A percentile compares a stretch with the other conserved stretches of the same genome.
phyloP scores from a whole-genome alignment of 2,329 filamentous ascomycete species.

The Stenocarpella maydis region DNA sequence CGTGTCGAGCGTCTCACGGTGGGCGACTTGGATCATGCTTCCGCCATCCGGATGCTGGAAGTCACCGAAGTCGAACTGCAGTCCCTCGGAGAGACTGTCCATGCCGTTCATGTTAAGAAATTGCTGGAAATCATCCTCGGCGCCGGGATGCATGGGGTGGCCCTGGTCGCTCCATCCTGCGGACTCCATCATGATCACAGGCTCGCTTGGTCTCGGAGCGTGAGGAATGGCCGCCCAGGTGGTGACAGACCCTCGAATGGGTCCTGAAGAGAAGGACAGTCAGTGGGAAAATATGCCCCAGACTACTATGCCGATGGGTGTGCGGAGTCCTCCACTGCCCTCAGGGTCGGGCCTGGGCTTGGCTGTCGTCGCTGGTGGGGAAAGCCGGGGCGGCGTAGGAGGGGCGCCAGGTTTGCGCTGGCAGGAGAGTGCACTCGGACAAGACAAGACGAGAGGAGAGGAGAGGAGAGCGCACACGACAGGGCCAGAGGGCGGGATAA shows the following conservation, averaged over 20 bases:
- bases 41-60: conserved; percentile 54
- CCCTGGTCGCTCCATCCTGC: conserved; percentile 65
- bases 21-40: conserved; percentile 49
- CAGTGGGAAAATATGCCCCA: background rate
- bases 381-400: background rate
- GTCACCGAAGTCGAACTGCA: conserved; percentile 68
- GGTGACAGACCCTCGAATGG: background rate
- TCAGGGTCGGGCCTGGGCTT: background rate
- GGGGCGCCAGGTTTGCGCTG: background rate
- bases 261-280: background rate
- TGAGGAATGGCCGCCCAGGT: background rate
- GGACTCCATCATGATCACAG: conserved; percentile 59
- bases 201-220: background rate
- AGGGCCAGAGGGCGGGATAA: background rate
- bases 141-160: conserved; percentile 57
- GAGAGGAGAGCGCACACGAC: background rate
- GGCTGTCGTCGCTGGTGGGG: conserved; percentile 22
- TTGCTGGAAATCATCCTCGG: conserved; percentile 70
- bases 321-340: background rate
- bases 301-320: conserved; percentile 4
- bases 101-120: conserved; percentile 69
- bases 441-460: background rate
- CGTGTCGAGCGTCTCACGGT: conserved; percentile 56
- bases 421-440: background rate
- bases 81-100: conserved; percentile 58